Evolutionary conservation across 768 basidiomycete species (phyloP).

Genomic region (Boletus subcaerulescens): DNA sequence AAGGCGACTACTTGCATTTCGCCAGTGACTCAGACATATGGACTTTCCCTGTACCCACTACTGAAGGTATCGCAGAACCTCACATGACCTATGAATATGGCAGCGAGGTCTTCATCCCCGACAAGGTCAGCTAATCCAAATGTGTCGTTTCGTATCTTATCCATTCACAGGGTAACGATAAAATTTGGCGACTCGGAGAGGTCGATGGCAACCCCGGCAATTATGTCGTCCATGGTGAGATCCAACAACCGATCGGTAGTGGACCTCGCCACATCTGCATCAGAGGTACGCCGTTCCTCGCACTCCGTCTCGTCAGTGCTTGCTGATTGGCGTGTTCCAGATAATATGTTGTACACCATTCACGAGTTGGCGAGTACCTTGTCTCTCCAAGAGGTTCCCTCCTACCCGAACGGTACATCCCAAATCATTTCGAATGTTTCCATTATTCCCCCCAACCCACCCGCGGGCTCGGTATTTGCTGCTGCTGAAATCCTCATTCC

Average conservation of each 20-base stretch:
- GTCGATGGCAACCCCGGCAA: constrained; percentile 37
- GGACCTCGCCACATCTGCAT: constrained; percentile 56
- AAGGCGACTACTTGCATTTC: constrained; percentile 36
- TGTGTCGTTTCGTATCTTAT: neutral
- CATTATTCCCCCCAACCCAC: constrained; percentile 43
- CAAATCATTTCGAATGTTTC: constrained; percentile 49
- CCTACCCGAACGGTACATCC: constrained; percentile 47
- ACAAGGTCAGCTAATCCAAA: constrained; percentile 45
- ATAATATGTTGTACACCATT: constrained; percentile 48
- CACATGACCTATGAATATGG: constrained; percentile 62
- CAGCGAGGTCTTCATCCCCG: constrained; percentile 59
- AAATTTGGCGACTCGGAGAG: constrained; percentile 60
- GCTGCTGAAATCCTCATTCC: constrained; percentile 67
- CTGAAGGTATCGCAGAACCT: constrained; percentile 48
- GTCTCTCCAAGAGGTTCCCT: constrained; percentile 50
- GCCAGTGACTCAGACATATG: constrained; percentile 37
- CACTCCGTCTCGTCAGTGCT: neutral
- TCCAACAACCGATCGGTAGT: constrained; percentile 58
- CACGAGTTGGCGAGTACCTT: constrained; percentile 58
- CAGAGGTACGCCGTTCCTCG: constrained; percentile 24
- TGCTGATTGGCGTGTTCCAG: constrained; percentile 27
- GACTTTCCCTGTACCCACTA: constrained; percentile 48
- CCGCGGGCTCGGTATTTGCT: constrained; percentile 40
- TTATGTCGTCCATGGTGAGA: constrained; percentile 57
- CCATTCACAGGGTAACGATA: constrained; percentile 54